Evolutionary conservation across 2,329 filamentous ascomycete species (phyloP), one percentile per base, ranked within the genome.

Genomic region (Leptographium flavum): DNA sequence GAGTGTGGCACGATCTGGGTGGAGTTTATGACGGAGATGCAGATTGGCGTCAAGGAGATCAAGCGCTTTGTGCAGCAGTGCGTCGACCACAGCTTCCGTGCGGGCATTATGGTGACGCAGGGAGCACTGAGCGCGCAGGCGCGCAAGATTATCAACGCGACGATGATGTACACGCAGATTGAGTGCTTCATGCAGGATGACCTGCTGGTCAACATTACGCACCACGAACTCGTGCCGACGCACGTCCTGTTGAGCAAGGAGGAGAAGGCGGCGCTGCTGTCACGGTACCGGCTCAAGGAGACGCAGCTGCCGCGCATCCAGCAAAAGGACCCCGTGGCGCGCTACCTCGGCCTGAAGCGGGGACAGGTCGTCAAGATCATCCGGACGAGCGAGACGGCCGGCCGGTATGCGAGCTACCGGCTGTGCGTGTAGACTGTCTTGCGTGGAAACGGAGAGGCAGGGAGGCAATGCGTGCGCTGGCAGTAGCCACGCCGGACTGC

Each of bases 291-390:
- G 41, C 67, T 98, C 63, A 96, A 95, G 77, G 92, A 98, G 73
- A 95, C 87, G 10, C 92, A 98, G 69, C 70, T 98, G 58, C 92
- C 92, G 5, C 76, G 92, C 46, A 94, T 98, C 56, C 77, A 94
- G 63, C 76, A 84, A 53, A 85, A 84, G 54, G 92, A 98, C 62
- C 92, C 92, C 3, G 87, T 98, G 43, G 86, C 92, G 23, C 81
- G 83, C 56, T 98, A 96, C 63, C 69, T 95, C 45, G 92, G 92
- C 13, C 69, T 98, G 60, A 83, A 84, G 69, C 76, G 88, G 59
- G 87, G 88, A 4, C 85, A 95, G 65, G 88, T 98, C 3, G 92
- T 98, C 57, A 98, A 98, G 76, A 98, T 98, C 57, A 95, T 98
- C 57, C 74, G 92, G 53, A 88, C 83, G 63, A 88, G 82, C 59